Conservation (phyloP, 305 asterid species). For the Fraxinus angustifolia region DNA sequence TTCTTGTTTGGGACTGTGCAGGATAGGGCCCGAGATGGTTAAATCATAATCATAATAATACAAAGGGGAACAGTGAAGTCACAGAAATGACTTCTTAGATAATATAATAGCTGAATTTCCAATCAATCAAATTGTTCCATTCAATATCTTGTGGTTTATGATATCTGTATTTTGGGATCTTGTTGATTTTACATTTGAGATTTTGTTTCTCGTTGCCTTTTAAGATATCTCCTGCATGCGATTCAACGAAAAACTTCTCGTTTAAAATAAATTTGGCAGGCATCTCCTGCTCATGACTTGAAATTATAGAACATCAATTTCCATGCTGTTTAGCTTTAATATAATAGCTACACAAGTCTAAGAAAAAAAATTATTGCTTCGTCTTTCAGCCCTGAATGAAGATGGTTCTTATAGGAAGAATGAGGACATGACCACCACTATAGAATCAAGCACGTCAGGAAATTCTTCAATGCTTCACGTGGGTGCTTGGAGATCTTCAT, state of each 20-base stretch:
- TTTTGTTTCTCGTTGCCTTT: slow-evolving; percentile 3
- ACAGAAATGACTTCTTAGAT: slow-evolving; percentile 6
- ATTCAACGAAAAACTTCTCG: neutral
- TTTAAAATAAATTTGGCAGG: neutral
- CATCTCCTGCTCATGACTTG: slow-evolving; percentile 8
- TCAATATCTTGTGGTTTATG: neutral
- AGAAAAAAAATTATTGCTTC: slow-evolving; percentile 12
- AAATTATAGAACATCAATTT: neutral
- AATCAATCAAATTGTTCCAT: neutral
- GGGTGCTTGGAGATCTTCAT: slow-evolving; percentile 54
- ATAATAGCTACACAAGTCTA: neutral
- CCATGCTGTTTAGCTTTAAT: slow-evolving; percentile 4
- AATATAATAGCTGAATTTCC: neutral
- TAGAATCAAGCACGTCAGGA: slow-evolving; percentile 41
- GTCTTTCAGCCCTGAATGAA: slow-evolving; percentile 41
- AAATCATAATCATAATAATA: neutral
- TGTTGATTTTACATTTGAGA: slow-evolving; percentile 8
- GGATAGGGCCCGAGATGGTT: neutral
- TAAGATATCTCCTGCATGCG: neutral
- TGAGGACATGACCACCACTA: slow-evolving; percentile 34
- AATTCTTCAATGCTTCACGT: slow-evolving; percentile 39
- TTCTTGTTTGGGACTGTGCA: slow-evolving; percentile 10
- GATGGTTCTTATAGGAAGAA: slow-evolving; percentile 31
- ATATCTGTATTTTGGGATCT: slow-evolving; percentile 2
- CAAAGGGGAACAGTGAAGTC: neutral